Base-by-base conservation (phyloP, 352 stramenopile genomes). In the Phytophthora capsici region DNA sequence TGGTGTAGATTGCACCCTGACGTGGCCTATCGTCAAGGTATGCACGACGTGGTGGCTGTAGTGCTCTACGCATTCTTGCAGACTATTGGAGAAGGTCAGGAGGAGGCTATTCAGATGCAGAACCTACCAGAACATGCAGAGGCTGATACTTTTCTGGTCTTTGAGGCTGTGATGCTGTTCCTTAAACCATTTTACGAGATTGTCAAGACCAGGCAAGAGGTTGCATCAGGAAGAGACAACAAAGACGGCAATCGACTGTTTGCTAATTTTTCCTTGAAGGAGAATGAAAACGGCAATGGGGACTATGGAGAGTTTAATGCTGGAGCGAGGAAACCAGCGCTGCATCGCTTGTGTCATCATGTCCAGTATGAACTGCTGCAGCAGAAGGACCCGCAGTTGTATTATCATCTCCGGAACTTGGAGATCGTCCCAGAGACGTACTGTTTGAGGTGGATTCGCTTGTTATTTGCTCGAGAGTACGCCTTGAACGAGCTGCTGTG, bases 1-100 rank as follows among this genome's bases (percentile, higher is more conserved):
- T 95, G 87, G 87, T 93, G 85, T 64, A 88, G 87, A 37, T 53
- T 91, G 46, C 82, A 95, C 47, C 77, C 87, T 6, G 82, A 91
- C 23, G 79, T 95, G 46, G 86, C 84, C n/a, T 95, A 95, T 38
- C 82, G 86, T 20, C 86, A 95, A 62, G 86, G 86, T 8, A 95
- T 95, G 86, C 86, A 95, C 55, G 86, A 95, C 48, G 82, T 95
- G 46, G 83, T 78, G 2, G 84, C 84, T 0, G 84, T 95, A 8
- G 80, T 95, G 23, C 77, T 95, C 22, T 95, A 88, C 44, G 78
- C 86, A 7, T 89, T 92, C 23, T 36, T 73, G 32, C 25, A 73
- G n/a, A 10, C n/a, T 40, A 12, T 25, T 30, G 23, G 62, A 16
- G 32, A 52, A 25, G 50, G 84, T 7, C 48, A 71, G 48, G 23